Base-by-base conservation (phyloP, 345 rosid genomes). In the Eutrema heterophyllum region DNA sequence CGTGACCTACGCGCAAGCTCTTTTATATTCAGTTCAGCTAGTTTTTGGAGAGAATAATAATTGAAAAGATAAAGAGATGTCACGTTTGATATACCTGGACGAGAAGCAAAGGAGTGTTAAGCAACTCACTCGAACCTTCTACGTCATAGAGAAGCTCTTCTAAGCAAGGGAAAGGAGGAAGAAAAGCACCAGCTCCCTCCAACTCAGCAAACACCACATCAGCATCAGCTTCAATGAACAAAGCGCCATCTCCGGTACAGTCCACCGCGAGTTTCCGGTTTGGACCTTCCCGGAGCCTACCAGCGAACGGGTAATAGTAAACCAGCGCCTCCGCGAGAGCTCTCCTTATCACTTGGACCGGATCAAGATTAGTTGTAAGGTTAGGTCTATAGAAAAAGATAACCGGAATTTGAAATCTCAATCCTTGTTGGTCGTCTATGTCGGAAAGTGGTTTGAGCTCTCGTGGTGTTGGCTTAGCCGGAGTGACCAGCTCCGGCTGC, bases 91-190 rank as follows among this genome's bases (percentile, higher is more conserved):
- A 27, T 44, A 63, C 91, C 86, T 87, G 92, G 63, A 84, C 59
- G 33, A 85, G 85, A 41, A 87, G 16, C 60, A 85, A 33, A 0
- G 92, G 89, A 64, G 68, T 68, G 30, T 81, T 60, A 2, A 84
- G 65, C 10, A 85, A 56, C 1, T 78, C 85, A 12, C 30, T 55
- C 1, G 92, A 84, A 29, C 81, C 84, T 3, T 86, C 88, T 15
- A 84, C 88, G 24, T 84, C 84, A 55, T 64, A 84, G 11, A 87
- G 82, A 35, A 87, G 88, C 70, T 84, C 85, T 38, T 84, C 88
- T 5, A 76, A 43, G 69, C 80, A 76, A n/a, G 89, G 88, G 49
- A 82, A 76, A 4, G 88, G 89, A 35, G 89, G 88, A 54, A 71
- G 80, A 67, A 85, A 85, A 5, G 62, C 78, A 77, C 77, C 74